Evolutionary conservation across 257 asterid species (phyloP).

Genomic region (Solanum clarkiae): DNA sequence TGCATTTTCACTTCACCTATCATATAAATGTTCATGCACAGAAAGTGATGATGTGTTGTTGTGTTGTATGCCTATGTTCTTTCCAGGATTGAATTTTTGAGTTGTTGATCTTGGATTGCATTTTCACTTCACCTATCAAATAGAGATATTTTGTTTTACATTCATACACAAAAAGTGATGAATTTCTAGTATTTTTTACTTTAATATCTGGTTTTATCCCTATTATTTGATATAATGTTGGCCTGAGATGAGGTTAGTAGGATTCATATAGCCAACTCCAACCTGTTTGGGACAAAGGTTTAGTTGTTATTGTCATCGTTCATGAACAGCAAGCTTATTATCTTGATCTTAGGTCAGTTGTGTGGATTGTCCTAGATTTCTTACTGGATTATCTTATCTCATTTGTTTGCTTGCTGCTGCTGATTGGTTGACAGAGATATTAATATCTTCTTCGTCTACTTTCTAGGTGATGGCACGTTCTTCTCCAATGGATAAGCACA

Average conservation of each 20-base stretch:
- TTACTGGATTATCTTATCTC: neutral
- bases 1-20: neutral
- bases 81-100: neutral
- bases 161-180: neutral
- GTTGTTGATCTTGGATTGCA: neutral
- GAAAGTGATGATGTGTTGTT: neutral
- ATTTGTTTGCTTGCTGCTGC: neutral
- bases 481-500: slow-evolving; percentile 86
- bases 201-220: neutral
- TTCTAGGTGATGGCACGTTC: slow-evolving; percentile 93
- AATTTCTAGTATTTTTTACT: neutral
- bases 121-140: neutral
- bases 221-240: neutral
- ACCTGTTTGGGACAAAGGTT: neutral
- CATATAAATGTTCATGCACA: neutral
- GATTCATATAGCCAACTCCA: neutral
- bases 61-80: neutral
- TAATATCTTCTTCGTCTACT: neutral
- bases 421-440: neutral
- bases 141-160: neutral
- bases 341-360: neutral
- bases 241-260: neutral
- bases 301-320: neutral
- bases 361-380: neutral
- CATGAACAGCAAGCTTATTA: neutral